Evolutionary conservation across 768 basidiomycete species (phyloP).

Genomic region (Naematelia aurantialba): DNA sequence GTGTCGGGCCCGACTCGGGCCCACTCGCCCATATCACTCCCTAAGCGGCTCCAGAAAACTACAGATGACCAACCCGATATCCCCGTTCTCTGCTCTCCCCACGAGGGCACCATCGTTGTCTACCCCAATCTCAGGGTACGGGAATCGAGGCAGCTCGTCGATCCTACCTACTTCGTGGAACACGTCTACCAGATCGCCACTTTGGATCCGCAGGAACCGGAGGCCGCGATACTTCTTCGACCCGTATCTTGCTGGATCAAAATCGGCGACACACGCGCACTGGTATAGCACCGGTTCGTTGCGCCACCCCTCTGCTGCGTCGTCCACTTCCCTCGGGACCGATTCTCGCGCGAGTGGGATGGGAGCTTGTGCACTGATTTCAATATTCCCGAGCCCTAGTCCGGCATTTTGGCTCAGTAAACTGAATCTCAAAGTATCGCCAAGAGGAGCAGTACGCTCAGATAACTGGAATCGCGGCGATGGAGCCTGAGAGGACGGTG

Average conservation of each 20-base stretch:
- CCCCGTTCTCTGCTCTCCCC: constrained; percentile 36
- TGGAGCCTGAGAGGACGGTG: too few species aligned
- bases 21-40: too few species aligned
- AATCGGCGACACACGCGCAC: constrained; percentile 50
- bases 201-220: constrained; percentile 41
- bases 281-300: constrained; percentile 44
- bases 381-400: constrained; percentile 1
- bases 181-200: constrained; percentile 47
- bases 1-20: too few species aligned
- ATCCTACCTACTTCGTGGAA: constrained; percentile 51
- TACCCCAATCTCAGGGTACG: constrained; percentile 47
- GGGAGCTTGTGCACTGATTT: not conserved
- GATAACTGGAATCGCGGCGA: too few species aligned
- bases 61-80: constrained; percentile 49
- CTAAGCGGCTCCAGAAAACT: constrained; percentile 47
- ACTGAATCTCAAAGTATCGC: not conserved
- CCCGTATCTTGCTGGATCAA: constrained; percentile 27
- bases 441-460: too few species aligned
- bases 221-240: constrained; percentile 43
- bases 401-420: not conserved
- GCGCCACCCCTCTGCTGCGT: constrained; percentile 42
- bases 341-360: constrained; percentile 3
- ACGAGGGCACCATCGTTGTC: constrained; percentile 50
- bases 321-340: constrained; percentile 14
- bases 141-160: constrained; percentile 47